Conservation (phyloP, 176 grass and related monocot species). For the Juncus inflexus region DNA sequence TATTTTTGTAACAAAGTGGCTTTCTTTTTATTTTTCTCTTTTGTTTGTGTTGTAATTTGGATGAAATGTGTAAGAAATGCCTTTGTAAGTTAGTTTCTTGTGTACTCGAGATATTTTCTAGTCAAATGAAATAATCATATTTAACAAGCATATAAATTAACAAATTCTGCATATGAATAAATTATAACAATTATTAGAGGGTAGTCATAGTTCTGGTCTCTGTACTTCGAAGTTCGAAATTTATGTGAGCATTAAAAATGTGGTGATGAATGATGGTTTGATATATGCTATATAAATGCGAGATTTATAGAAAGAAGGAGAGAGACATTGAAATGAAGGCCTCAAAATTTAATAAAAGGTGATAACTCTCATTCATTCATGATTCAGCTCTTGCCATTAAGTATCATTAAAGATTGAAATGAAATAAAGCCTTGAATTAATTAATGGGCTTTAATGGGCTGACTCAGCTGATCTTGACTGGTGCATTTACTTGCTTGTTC, state of each 20-base stretch:
- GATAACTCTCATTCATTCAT: slow-evolving; percentile 20
- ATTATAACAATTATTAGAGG: not conserved
- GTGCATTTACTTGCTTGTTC: slow-evolving; percentile 27
- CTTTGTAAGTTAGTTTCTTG: no score
- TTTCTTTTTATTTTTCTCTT: no score
- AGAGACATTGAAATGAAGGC: slow-evolving; percentile 10
- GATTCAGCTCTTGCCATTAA: slow-evolving; percentile 10
- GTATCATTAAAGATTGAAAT: slow-evolving; percentile 24
- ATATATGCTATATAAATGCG: not conserved
- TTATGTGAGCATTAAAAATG: slow-evolving; percentile 25
- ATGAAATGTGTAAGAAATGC: no score
- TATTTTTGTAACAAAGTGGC: no score
- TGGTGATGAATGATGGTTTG: slow-evolving; percentile 9
- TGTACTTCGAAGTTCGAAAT: slow-evolving; percentile 4
- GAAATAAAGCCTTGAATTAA: slow-evolving; percentile 25
- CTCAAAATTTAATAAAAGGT: slow-evolving; percentile 15
- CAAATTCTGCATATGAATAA: no score
- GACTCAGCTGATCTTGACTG: slow-evolving; percentile 15
- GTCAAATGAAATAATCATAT: no score
- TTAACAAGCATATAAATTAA: no score
- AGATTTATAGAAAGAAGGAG: slow-evolving; percentile 15
- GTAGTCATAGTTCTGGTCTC: slow-evolving; percentile 15
- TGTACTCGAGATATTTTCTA: no score
- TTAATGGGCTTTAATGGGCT: slow-evolving; percentile 41
- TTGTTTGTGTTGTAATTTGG: no score